phyloP scores from a whole-genome alignment of 2,329 filamentous ascomycete species.

The Fusarium lyarnte region DNA sequence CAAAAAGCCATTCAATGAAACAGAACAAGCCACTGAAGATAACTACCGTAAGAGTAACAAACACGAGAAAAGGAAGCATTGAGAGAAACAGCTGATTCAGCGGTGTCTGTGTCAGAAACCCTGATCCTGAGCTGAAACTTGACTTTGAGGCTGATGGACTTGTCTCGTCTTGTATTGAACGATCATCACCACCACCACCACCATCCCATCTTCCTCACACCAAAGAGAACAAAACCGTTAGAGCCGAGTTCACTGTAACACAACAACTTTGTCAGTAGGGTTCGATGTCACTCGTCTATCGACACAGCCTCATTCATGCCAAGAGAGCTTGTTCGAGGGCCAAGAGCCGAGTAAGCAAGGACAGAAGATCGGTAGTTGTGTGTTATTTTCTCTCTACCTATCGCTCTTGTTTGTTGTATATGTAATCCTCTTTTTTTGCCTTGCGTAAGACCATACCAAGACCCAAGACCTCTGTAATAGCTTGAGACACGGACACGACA shows the following conservation, averaged over 20 bases:
- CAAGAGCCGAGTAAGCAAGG: constrained; percentile 7
- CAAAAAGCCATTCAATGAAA: not conserved
- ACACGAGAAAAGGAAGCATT: not conserved
- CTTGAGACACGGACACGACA: constrained; percentile 20
- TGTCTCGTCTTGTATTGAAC: not conserved
- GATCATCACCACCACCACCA: not conserved
- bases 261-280: not conserved
- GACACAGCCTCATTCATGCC: constrained; percentile 26
- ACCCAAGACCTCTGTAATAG: not conserved
- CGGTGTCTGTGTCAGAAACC: not conserved
- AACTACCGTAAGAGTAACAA: not conserved
- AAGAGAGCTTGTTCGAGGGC: constrained; percentile 20
- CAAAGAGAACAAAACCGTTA: not conserved
- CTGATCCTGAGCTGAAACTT: constrained; percentile 16
- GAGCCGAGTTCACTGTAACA: not conserved
- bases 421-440: not conserved
- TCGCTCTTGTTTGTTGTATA: not conserved
- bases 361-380: constrained; percentile 6
- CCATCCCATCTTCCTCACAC: not conserved
- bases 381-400: not conserved
- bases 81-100: not conserved
- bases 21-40: constrained; percentile 4
- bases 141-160: constrained; percentile 31
- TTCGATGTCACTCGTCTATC: constrained; percentile 11
- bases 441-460: constrained; percentile 17